Percentiles rank a stretch among this genome's conserved stretches.
Conservation (phyloP, 495 filamentous ascomycete genomes). For the Cairneyella variabilis region DNA sequence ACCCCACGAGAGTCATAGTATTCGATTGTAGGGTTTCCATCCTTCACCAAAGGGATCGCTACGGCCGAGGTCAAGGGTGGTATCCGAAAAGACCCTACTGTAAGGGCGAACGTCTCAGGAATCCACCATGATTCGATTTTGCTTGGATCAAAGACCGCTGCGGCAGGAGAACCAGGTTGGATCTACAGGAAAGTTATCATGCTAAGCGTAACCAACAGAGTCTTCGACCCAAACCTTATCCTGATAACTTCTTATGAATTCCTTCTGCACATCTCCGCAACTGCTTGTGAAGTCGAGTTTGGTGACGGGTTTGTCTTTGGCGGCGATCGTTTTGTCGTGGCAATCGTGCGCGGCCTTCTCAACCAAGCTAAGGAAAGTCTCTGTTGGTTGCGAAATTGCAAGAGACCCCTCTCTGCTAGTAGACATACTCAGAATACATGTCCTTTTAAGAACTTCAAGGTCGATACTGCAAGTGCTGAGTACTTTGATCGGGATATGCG, state of each 20-base stretch:
- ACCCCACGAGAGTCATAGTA: slow-evolving; percentile 1
- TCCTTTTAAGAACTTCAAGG: not conserved
- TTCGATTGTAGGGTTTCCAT: slow-evolving; percentile 9
- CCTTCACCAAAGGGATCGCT: not conserved
- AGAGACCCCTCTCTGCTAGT: slow-evolving; percentile 4
- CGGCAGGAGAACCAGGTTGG: not conserved
- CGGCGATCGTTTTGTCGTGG: slow-evolving; percentile 7
- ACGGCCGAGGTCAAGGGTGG: not conserved
- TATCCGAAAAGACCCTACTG: slow-evolving; percentile 5
- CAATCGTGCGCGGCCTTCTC: slow-evolving; percentile 4
- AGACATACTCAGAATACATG: slow-evolving; percentile 4
- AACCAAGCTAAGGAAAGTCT: slow-evolving; percentile 1
- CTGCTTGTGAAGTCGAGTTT: slow-evolving; percentile 9
- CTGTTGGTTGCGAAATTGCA: slow-evolving; percentile 5
- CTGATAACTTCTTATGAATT: slow-evolving; percentile 10
- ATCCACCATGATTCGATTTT: slow-evolving; percentile 3
- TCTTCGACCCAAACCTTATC: slow-evolving; percentile 2
- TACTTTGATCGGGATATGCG: not conserved
- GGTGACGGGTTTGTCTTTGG: not conserved
- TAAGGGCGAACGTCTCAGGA: not conserved
- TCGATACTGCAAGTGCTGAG: not conserved
- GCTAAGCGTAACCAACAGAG: not conserved
- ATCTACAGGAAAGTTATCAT: not conserved
- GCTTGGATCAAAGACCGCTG: not conserved
- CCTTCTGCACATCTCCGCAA: slow-evolving; percentile 10